Evolutionary conservation across 306 rosid genomes (phyloP), one percentile per base, ranked within the genome.

Genomic region (Vachellia pachyceras): DNA sequence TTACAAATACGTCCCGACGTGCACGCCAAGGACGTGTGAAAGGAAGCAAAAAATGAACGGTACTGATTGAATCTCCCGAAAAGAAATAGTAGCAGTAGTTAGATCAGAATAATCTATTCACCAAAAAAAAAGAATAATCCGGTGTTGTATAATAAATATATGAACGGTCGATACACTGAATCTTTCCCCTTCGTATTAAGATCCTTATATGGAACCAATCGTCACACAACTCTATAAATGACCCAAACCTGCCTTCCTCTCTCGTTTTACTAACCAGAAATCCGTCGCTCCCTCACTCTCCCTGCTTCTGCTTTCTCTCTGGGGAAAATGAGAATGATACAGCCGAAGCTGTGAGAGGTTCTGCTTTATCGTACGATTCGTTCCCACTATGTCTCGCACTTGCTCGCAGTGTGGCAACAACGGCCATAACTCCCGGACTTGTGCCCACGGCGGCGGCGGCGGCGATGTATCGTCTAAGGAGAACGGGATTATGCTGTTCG

Each of bases 351-450:
- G 52, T 79, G 39, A 69, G 73, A 22, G 63, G 5, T 33, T n/a
- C 73, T 37, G 8, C 13, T 15, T 23, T 7, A 1, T 57, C 45
- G 40, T 14, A 14, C 9, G 71, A 66, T 17, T 18, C 47, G 0
- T 33, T 17, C 3, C 7, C 7, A 17, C 7, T 22, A 92, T 86
- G 93, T 87, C 97, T 81, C 97, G 96, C 92, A 86, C 94, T 73
- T 91, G 97, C 85, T 91, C 97, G 41, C 96, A 89, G 80, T 94
- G 97, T 61, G 97, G 97, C 72, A 89, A 90, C 87, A 89, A 94
- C 79, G 98, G 98, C 87, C 96, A 94, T 84, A 94, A 92, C 89
- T 90, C 93, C 1, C 89, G 97, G 35, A 89, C 97, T 45, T 91
- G 97, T 84, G 55, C 81, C 78, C 97, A 92, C 40, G 79, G 73